Conservation (phyloP, 1,284 basidiomycete genomes). For the Chalciporus piperatoides region DNA sequence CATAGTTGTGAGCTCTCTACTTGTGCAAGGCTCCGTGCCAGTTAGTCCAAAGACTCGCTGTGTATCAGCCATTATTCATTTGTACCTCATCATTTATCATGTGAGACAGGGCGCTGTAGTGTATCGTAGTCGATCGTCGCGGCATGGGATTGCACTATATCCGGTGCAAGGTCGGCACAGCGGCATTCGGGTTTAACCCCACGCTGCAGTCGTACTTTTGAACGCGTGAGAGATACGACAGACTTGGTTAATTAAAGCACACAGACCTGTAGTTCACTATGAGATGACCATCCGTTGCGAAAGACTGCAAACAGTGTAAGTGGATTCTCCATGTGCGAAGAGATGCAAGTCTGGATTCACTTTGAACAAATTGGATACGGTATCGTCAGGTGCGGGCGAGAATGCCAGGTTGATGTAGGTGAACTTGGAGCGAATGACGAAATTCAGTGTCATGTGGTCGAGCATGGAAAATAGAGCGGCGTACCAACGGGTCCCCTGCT, state of each 20-base stretch:
- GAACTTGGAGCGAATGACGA: conserved; percentile 57
- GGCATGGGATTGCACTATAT: background rate
- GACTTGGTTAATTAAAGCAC: background rate
- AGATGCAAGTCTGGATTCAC: conserved; percentile 36
- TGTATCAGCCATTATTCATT: conserved; percentile 8
- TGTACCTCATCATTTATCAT: background rate
- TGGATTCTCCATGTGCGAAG: background rate
- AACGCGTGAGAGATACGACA: background rate
- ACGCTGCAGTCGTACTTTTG: conserved; percentile 63
- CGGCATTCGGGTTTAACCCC: conserved; percentile 46
- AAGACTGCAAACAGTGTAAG: conserved; percentile 54
- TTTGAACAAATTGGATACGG: conserved; percentile 84
- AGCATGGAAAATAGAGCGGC: conserved; percentile 28
- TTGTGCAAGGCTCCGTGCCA: background rate
- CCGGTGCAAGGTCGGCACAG: background rate
- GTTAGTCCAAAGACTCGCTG: background rate
- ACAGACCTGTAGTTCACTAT: conserved; percentile 94
- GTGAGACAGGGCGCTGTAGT: background rate
- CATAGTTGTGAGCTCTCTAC: background rate
- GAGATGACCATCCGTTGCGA: conserved; percentile 88
- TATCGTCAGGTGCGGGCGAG: conserved; percentile 81
- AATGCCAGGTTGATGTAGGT: conserved; percentile 99
- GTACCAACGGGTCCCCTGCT: conserved; percentile 80
- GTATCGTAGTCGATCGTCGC: background rate
- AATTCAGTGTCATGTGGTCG: background rate